Base-by-base conservation (phyloP, 257 asterid genomes). In the Misopates orontium region DNA sequence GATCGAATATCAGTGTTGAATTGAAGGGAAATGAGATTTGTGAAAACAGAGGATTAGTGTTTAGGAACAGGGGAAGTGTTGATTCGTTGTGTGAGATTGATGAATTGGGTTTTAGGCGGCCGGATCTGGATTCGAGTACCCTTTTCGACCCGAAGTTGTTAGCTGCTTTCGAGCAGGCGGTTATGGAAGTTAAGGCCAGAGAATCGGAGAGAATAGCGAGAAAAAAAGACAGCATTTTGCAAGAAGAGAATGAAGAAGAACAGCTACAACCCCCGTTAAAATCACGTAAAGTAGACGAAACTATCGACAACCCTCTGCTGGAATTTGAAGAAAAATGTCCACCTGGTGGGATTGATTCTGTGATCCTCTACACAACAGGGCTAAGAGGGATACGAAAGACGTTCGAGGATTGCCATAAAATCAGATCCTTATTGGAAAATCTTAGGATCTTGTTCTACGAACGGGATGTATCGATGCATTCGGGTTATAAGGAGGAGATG, bases 381-480 rank as follows among this genome's bases (percentile, higher is more conserved):
- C 82, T 94, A 0, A 79, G 98, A 74, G 99, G 96, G 76, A 81
- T 94, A 23, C 79, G 97, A 4, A 86, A 86, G 52, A 94, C 99
- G 0, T 94, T 94, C 28, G 93, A 94, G 68, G 92, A 86, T 54
- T 94, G 99, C 66, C 82, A 83, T 31, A 86, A 78, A 18, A 62
- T 90, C 32, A 78, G 93, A 14, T 85, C 83, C 31, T 57, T 94
- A 10, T 66, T 94, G 22, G 87, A 90, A 50, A 87, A 83, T 61
- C 70, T 90, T 41, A 61, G 82, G 57, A 59, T 94, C 50, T 10
- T 75, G 77, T 94, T 86, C 78, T 79, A 61, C 13, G 98, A 90
- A 79, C 80, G 98, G 31, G 99, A 94, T 25, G 66, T 88, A 4
- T 94, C 96, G 22, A 90, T 94, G 99, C 99, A 94, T 63, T 78